Conservation (phyloP, 179 eudicot genomes). For the Corrigiola litoralis region DNA sequence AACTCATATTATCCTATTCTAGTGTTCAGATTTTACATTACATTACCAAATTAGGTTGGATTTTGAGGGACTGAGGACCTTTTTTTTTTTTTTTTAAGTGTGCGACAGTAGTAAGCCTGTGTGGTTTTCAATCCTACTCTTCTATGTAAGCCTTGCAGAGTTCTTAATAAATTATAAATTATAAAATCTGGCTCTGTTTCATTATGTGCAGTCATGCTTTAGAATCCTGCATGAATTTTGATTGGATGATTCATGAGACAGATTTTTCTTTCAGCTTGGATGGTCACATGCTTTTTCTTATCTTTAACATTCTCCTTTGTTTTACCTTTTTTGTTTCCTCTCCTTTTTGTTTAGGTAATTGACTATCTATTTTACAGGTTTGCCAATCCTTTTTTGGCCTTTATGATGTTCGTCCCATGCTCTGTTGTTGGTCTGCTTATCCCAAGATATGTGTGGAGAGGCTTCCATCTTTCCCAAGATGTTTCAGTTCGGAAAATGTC, state of each 20-base stretch:
- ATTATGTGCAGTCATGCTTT: too few relatives aligned
- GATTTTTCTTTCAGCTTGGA: too few relatives aligned
- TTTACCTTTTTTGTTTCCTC: background rate
- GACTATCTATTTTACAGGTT: constrained; percentile 52
- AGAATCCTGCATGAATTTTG: background rate
- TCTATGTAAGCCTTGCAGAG: background rate
- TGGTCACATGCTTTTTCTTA: constrained; percentile 4
- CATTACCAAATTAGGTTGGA: background rate
- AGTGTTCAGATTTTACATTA: background rate
- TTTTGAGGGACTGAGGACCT: too few relatives aligned
- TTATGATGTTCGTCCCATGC: constrained; percentile 84
- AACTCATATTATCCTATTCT: background rate
- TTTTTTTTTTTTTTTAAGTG: too few relatives aligned
- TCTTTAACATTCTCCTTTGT: background rate
- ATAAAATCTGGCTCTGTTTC: too few relatives aligned
- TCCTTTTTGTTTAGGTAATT: background rate
- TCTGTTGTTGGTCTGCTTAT: constrained; percentile 82
- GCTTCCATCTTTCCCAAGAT: constrained; percentile 53
- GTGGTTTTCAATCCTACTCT: background rate
- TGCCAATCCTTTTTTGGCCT: constrained; percentile 81
- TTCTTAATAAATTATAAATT: too few relatives aligned
- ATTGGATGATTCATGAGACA: background rate
- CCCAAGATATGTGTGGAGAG: constrained; percentile 57
- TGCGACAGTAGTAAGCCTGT: background rate
- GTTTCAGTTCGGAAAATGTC: constrained; percentile 36